Evolutionary conservation across 768 basidiomycete species (phyloP).

Genomic region (Rubroboletus pulcherrimus): DNA sequence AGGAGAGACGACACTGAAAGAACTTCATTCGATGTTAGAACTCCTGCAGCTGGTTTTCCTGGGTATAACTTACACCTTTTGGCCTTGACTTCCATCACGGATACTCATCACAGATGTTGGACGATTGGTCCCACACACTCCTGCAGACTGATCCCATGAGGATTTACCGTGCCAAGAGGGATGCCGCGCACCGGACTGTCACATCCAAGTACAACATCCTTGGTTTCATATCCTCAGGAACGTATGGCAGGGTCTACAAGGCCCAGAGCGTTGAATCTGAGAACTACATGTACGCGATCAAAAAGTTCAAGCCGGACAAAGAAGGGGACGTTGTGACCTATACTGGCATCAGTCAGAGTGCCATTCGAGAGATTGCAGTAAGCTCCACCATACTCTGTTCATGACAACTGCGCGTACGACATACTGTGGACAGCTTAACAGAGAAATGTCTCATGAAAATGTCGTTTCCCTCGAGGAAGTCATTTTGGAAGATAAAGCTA

Average conservation of each 20-base stretch:
- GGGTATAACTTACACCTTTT: neutral
- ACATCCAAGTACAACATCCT: slow-evolving; percentile 84
- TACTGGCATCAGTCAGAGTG: slow-evolving; percentile 97
- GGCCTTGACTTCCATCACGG: neutral
- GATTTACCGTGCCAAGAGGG: slow-evolving; percentile 76
- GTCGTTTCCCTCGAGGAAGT: slow-evolving; percentile 90
- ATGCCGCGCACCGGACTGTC: slow-evolving; percentile 62
- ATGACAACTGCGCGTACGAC: slow-evolving; percentile 14
- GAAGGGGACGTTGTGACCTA: slow-evolving; percentile 95
- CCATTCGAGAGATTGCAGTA: slow-evolving; percentile 94
- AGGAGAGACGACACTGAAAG: neutral
- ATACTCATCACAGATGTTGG: slow-evolving; percentile 24
- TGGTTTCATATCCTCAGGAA: slow-evolving; percentile 97
- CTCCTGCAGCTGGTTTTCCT: neutral
- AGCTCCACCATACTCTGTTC: slow-evolving; percentile 23
- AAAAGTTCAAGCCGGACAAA: slow-evolving; percentile 99
- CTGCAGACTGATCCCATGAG: slow-evolving; percentile 73
- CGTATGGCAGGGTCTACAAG: slow-evolving; percentile 98
- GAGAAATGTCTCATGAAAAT: slow-evolving; percentile 88
- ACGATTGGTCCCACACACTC: slow-evolving; percentile 35
- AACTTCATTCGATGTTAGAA: neutral
- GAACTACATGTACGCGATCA: slow-evolving; percentile 84
- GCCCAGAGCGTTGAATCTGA: slow-evolving; percentile 75
- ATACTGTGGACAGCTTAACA: slow-evolving; percentile 58
- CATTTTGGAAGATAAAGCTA: slow-evolving; percentile 95